Percentiles rank a stretch among this genome's conserved stretches.
phyloP scores from a whole-genome alignment of 2,329 filamentous ascomycete species.

The Shiraia sp. region DNA sequence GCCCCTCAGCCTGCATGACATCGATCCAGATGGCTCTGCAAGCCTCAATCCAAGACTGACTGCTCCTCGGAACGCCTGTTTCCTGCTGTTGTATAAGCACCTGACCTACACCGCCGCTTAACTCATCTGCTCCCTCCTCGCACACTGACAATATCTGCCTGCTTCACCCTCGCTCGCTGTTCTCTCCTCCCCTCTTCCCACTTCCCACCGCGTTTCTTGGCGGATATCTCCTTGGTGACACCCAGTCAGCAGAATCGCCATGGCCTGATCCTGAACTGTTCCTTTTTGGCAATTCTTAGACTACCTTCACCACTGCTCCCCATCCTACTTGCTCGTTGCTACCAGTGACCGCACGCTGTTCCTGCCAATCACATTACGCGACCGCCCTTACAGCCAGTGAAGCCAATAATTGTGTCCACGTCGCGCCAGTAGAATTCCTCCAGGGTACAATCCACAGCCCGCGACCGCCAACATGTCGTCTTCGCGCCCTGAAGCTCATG shows the following conservation, averaged over 20 bases:
- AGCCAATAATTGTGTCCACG: conserved; percentile 14
- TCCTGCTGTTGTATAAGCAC: conserved; percentile 1
- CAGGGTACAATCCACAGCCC: conserved; percentile 9
- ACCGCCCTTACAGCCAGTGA: conserved; percentile 10
- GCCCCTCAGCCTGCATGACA: conserved; percentile 17
- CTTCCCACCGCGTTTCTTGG: neutral
- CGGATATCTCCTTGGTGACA: too few species aligned
- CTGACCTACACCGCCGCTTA: conserved; percentile 23
- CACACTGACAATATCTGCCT: neutral
- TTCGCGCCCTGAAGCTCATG: conserved; percentile 10
- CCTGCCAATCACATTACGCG: conserved; percentile 19
- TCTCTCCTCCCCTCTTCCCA: neutral
- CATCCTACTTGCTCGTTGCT: neutral
- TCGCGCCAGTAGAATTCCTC: conserved; percentile 17
- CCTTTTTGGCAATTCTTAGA: too few species aligned
- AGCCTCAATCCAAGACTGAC: conserved; percentile 3
- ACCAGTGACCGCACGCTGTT: conserved; percentile 1
- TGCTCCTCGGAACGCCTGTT: conserved; percentile 7
- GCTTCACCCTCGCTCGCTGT: neutral
- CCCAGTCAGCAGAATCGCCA: too few species aligned
- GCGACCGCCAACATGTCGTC: conserved; percentile 21
- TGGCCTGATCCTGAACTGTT: too few species aligned
- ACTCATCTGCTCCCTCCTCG: neutral
- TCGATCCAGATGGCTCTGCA: conserved; percentile 10
- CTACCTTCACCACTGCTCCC: conserved; percentile 3